Conservation (phyloP, 352 stramenopile species). For the Chrysophaeum taylorii region DNA sequence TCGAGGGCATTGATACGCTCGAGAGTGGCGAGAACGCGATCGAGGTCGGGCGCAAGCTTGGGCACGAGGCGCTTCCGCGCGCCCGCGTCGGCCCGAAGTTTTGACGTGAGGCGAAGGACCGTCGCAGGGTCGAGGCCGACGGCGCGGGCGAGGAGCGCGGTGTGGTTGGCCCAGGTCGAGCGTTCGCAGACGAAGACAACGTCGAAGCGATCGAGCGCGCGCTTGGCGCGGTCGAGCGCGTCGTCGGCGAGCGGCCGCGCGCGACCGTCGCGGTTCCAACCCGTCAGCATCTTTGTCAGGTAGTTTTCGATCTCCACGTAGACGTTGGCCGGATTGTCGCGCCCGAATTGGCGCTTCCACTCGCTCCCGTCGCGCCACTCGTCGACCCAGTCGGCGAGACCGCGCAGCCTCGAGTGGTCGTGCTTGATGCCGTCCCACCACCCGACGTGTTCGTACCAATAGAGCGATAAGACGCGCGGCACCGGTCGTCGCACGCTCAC, state of each 20-base stretch:
- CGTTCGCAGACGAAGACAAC: conserved; percentile 6
- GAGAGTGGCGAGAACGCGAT: neutral
- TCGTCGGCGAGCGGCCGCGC: neutral
- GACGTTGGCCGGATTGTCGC: neutral
- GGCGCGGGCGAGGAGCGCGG: neutral
- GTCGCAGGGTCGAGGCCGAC: neutral
- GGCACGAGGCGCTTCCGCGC: neutral
- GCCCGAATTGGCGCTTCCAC: conserved; percentile 9
- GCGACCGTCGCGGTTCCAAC: conserved; percentile 4
- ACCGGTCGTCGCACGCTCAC: conserved; percentile 12
- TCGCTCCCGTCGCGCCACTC: conserved; percentile 12
- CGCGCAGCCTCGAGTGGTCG: neutral
- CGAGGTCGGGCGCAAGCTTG: neutral
- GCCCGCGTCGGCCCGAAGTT: neutral
- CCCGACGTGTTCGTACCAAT: conserved; percentile 26
- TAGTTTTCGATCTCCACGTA: conserved; percentile 26
- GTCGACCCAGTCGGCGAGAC: conserved; percentile 11
- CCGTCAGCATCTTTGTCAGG: conserved; percentile 18
- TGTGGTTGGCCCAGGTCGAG: neutral
- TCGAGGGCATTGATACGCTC: neutral
- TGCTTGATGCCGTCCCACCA: conserved; percentile 13
- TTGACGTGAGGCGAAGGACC: neutral
- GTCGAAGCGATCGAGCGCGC: conserved; percentile 10
- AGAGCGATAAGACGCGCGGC: conserved; percentile 15
- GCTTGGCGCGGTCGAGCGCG: neutral